Evolutionary conservation across 2,329 filamentous ascomycete species (phyloP).

Genomic region (Apiospora marii): DNA sequence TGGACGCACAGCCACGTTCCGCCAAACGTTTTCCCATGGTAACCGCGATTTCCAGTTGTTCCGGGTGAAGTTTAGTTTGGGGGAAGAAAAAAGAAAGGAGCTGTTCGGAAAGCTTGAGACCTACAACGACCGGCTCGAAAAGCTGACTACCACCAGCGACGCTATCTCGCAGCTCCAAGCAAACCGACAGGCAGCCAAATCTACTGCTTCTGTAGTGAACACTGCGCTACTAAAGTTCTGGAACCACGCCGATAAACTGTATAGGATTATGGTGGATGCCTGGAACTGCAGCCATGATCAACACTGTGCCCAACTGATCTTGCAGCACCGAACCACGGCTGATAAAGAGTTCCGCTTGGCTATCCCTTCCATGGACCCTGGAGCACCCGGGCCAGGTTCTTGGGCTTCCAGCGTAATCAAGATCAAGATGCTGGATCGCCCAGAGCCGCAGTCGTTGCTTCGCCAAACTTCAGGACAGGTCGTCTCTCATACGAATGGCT

Average conservation of each 20-base stretch:
- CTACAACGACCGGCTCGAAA: slow-evolving; percentile 26
- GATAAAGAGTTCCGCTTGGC: slow-evolving; percentile 9
- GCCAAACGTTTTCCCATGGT: neutral
- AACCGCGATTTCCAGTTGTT: slow-evolving; percentile 23
- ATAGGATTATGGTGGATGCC: neutral
- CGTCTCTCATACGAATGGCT: neutral
- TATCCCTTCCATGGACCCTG: neutral
- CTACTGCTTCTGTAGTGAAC: slow-evolving; percentile 25
- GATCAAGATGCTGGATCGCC: slow-evolving; percentile 11
- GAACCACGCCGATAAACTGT: slow-evolving; percentile 33
- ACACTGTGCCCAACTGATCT: neutral
- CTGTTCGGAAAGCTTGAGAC: slow-evolving; percentile 24
- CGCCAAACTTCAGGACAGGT: neutral
- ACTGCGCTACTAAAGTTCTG: slow-evolving; percentile 37
- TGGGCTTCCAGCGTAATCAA: neutral
- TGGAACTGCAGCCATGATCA: slow-evolving; percentile 10
- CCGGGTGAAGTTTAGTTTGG: slow-evolving; percentile 24
- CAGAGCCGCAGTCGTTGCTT: neutral
- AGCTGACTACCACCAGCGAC: slow-evolving; percentile 24
- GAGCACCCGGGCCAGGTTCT: neutral
- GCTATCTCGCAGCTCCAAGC: slow-evolving; percentile 6
- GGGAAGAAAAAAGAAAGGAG: slow-evolving; percentile 15
- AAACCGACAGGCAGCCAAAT: neutral
- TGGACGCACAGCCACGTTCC: neutral
- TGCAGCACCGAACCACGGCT: neutral